A percentile compares a stretch with the other conserved stretches of the same genome.
phyloP scores from a whole-genome alignment of 306 rosid species.

The Oxytropis ochrocephala region DNA sequence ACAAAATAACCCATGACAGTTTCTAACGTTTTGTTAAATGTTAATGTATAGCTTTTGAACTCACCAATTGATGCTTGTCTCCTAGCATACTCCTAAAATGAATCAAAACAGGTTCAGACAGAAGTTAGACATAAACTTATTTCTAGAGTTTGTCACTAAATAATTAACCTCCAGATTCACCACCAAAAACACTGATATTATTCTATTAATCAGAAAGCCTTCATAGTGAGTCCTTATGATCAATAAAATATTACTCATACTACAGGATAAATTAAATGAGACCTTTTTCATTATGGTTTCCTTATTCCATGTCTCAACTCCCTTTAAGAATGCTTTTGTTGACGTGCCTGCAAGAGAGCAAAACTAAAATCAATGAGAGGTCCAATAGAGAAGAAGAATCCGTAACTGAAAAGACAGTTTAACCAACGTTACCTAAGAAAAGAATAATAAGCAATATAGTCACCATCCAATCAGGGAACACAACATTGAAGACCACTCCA shows the following conservation, averaged over 20 bases:
- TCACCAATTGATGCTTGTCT: conserved; percentile 50
- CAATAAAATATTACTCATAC: neutral
- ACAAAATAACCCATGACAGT: neutral
- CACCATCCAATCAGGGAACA: conserved; percentile 92
- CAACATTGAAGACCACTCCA: conserved; percentile 79
- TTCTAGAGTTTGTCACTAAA: neutral
- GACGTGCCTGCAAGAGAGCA: conserved; percentile 56
- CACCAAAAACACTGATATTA: neutral
- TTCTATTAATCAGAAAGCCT: neutral
- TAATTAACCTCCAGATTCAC: neutral
- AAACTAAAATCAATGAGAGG: neutral
- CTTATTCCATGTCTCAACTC: conserved; percentile 84
- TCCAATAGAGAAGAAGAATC: neutral
- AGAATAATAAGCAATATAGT: conserved; percentile 80
- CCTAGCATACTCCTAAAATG: conserved; percentile 60
- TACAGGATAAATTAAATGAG: neutral
- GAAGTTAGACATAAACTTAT: conserved; percentile 19
- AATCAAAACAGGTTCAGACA: conserved; percentile 22
- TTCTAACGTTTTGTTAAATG: neutral
- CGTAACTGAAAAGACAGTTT: neutral
- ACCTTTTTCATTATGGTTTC: conserved; percentile 83
- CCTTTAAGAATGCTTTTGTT: conserved; percentile 78
- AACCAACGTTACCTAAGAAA: conserved; percentile 50
- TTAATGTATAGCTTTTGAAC: conserved; percentile 17
- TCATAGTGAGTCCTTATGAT: neutral